Conservation (phyloP, 345 rosid genomes). For the Syzygium aromaticum region DNA sequence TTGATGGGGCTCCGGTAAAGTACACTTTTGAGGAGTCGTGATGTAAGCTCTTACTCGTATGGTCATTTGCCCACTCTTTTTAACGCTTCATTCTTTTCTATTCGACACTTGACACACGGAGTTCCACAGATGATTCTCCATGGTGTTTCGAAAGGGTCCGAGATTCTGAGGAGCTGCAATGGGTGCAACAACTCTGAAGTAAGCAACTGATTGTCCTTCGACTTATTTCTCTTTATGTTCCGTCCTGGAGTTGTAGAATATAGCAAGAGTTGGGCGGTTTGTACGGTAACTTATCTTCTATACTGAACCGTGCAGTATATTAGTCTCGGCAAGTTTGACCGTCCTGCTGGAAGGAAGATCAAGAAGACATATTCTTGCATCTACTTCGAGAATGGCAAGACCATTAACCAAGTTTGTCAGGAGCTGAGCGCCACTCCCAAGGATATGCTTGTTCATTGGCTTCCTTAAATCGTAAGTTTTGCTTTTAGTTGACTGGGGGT, state of each 20-base stretch:
- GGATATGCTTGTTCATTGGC: slow-evolving; percentile 27
- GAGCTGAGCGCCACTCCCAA: slow-evolving; percentile 45
- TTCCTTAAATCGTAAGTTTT: slow-evolving; percentile 33
- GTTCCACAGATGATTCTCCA: slow-evolving; percentile 26
- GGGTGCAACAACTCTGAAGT: slow-evolving; percentile 34
- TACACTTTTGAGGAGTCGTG: slow-evolving; percentile 43
- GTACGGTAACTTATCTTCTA: not conserved
- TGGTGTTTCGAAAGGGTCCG: slow-evolving; percentile 28
- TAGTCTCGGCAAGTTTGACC: slow-evolving; percentile 45
- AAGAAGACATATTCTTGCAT: slow-evolving; percentile 53
- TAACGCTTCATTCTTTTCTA: not conserved
- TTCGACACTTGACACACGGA: not conserved
- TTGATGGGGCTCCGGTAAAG: slow-evolving; percentile 52
- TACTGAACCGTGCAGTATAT: slow-evolving; percentile 22
- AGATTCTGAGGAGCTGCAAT: slow-evolving; percentile 34
- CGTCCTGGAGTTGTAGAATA: not conserved
- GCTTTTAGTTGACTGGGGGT: slow-evolving; percentile 16
- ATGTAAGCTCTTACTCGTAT: slow-evolving; percentile 15
- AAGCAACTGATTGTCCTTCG: not conserved
- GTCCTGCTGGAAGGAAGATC: slow-evolving; percentile 47
- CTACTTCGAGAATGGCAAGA: slow-evolving; percentile 53
- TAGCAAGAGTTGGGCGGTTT: not conserved
- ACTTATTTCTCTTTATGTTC: not conserved
- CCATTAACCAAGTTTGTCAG: slow-evolving; percentile 39
- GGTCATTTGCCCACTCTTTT: not conserved